Evolutionary conservation across 2,329 filamentous ascomycete species (phyloP), one percentile per base, ranked within the genome.

Genomic region (Exophiala dermatitidis): DNA sequence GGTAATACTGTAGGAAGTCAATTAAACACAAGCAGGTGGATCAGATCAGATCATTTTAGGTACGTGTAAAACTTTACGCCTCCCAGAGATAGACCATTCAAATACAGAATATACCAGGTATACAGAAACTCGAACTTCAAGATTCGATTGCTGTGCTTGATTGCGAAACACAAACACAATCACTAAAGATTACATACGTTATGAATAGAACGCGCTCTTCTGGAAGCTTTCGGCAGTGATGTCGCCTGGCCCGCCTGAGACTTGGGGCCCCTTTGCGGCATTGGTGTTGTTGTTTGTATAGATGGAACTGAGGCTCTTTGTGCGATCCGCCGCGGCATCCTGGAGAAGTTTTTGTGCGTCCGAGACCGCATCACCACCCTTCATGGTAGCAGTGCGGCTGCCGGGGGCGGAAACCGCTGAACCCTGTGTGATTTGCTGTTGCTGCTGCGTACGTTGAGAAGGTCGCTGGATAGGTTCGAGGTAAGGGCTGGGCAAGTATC

Each of bases 401-500:
- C 68, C 70, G 59, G 74, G 65, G 38, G 69, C 63, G 34, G 66
- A 69, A 19, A 67, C 68, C 28, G 55, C 58, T 19, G 46, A 37
- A 1, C 59, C 61, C 28, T 59, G 50, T 1, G 71, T 73, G 57
- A 75, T 71, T 26, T 71, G 69, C 4, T 19, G 19, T 19, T 19
- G 50, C 54, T 44, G 74, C 72, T 54, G 74, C 69, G 56, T 19
- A 19, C 54, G 58, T 48, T 59, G 69, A 4, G 64, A 63, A 7
- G 69, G 69, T 49, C 81, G 72, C 65, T 84, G 79, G 46, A 93
- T 83, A 0, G 77, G 80, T 71, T 95, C 89, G 30, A 98, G 79
- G 66, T 96, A 98, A 1, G 90, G 90, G 1, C 85, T 83, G 1
- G 94, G 93, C 4, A 98, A 78, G 67, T 97, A 98, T 5, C 93